These are phyloP conservation scores for Fonsecaea pedrosoi DNA, from an alignment of 2,329 filamentous ascomycete genomes.

Conservation along the genomic window DNA sequence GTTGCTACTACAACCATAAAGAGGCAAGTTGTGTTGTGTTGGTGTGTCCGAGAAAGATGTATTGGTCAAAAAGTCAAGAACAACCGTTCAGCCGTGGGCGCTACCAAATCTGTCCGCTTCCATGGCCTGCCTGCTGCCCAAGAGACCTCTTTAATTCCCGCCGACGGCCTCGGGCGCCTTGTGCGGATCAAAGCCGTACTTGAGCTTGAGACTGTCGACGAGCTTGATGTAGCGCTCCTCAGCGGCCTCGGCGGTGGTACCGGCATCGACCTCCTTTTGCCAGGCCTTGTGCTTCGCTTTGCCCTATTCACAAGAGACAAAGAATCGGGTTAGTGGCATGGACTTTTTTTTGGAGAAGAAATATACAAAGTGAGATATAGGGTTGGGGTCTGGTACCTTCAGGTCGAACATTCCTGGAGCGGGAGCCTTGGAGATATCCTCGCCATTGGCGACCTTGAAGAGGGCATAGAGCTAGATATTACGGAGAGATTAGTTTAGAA, in stretches of 20 bases:
- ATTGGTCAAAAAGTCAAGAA: neutral
- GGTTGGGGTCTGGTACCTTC: constrained; percentile 44
- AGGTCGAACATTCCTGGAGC: constrained; percentile 49
- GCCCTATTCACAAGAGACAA: constrained; percentile 56
- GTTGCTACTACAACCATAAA: neutral
- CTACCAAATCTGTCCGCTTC: neutral
- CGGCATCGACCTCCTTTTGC: constrained; percentile 72
- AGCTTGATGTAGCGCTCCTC: constrained; percentile 77
- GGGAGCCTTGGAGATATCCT: constrained; percentile 40
- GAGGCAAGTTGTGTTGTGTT: neutral
- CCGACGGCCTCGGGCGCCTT: constrained; percentile 67
- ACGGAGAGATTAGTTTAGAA: neutral
- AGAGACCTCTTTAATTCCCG: neutral
- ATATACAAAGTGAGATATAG: neutral
- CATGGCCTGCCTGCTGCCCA: neutral
- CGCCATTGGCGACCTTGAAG: constrained; percentile 46
- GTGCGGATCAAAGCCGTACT: constrained; percentile 70
- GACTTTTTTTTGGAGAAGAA: neutral
- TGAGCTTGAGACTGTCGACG: constrained; percentile 73
- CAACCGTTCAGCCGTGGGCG: neutral
- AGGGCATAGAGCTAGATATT: constrained; percentile 48
- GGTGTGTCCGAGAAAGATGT: neutral
- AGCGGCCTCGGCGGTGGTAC: constrained; percentile 68
- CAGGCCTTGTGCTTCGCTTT: constrained; percentile 83
- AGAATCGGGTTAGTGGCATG: neutral